phyloP scores from a whole-genome alignment of 257 asterid genomes.

The Ballota nigra region DNA sequence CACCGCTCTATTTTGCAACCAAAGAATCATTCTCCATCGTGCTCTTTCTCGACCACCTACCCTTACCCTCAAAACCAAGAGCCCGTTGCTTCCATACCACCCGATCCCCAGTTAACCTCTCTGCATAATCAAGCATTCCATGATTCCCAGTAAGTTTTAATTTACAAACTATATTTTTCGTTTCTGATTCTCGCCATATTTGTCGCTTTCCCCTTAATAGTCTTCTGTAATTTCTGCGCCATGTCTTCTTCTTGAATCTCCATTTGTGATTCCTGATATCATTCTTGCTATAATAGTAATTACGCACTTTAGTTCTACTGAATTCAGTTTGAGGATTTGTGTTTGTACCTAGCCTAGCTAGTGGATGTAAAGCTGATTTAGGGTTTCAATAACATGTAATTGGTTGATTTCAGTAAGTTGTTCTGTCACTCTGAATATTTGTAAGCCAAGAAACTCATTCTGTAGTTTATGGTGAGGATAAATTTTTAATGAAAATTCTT shows the following conservation, averaged over 20 bases:
- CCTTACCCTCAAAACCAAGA: conserved; percentile 25
- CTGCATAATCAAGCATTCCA: conserved; percentile 14
- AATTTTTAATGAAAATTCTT: no score
- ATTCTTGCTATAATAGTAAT: neutral
- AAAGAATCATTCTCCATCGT: conserved; percentile 41
- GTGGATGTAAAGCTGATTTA: neutral
- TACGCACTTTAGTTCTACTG: neutral
- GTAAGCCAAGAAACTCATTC: neutral
- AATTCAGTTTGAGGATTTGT: neutral
- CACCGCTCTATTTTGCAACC: conserved; percentile 46
- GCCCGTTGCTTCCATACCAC: conserved; percentile 28
- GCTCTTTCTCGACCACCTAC: conserved; percentile 35
- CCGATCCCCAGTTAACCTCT: conserved; percentile 7
- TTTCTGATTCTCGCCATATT: neutral
- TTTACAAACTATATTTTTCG: neutral
- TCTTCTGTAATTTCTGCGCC: neutral
- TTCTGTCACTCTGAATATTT: neutral
- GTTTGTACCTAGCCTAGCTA: neutral
- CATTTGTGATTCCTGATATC: neutral
- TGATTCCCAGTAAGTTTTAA: conserved; percentile 29
- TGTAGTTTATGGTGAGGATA: neutral
- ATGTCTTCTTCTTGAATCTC: neutral
- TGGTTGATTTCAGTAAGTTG: neutral
- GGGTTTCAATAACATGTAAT: neutral
- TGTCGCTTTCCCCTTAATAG: neutral